Conservation (phyloP, 2,329 filamentous ascomycete genomes). For the Pseudovirgaria hyperparasitica region DNA sequence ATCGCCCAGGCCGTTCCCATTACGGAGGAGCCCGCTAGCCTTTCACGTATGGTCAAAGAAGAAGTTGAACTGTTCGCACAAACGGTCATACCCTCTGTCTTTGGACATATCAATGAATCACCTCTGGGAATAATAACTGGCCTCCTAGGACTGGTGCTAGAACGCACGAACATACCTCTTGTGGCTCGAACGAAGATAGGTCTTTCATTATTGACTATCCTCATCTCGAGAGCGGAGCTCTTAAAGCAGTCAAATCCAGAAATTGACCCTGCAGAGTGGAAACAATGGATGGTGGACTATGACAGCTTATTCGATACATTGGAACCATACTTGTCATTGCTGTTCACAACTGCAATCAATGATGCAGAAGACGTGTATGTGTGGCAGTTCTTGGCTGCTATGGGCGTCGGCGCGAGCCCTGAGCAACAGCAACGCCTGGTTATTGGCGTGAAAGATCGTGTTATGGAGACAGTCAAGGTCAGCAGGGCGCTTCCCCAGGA, state of each 20-base stretch:
- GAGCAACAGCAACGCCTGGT: conserved; percentile 94
- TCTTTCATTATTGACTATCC: conserved; percentile 80
- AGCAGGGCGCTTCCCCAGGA: conserved; percentile 81
- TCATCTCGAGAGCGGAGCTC: conserved; percentile 86
- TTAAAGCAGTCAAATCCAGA: conserved; percentile 71
- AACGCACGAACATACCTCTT: conserved; percentile 69
- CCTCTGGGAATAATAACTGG: conserved; percentile 84
- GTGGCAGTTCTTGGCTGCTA: conserved; percentile 93
- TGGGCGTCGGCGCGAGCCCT: conserved; percentile 83
- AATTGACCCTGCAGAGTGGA: conserved; percentile 49
- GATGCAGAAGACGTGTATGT: conserved; percentile 90
- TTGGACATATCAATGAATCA: conserved; percentile 83
- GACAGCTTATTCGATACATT: conserved; percentile 76
- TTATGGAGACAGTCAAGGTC: conserved; percentile 85
- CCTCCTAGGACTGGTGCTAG: conserved; percentile 71
- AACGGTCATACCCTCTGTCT: conserved; percentile 78
- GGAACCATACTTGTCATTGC: conserved; percentile 68
- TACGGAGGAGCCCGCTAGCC: conserved; percentile 59
- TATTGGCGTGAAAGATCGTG: conserved; percentile 90
- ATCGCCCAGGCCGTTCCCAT: conserved; percentile 67
- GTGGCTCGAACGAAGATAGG: conserved; percentile 81
- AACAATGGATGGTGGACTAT: conserved; percentile 74
- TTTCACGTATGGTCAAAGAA: conserved; percentile 61
- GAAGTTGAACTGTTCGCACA: conserved; percentile 85
- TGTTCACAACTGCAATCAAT: conserved; percentile 87